phyloP scores from a whole-genome alignment of 371 early-diverging fungal species.

The Syncephalastrum sp. region DNA sequence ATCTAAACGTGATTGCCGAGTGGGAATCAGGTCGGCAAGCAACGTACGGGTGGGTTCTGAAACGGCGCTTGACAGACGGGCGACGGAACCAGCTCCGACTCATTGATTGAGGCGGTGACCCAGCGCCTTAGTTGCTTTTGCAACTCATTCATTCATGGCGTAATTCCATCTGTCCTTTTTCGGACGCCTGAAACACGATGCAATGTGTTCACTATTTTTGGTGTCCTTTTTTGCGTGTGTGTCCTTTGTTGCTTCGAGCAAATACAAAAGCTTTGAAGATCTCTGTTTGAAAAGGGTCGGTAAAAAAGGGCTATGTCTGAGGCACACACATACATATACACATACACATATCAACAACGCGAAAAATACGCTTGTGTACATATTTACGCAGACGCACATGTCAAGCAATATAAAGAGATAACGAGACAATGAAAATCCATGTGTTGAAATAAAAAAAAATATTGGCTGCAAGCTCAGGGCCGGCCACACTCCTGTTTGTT shows the following conservation, averaged over 20 bases:
- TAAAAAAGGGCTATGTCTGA: conserved; percentile 1
- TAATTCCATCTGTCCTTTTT: conserved; percentile 17
- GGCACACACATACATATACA: neutral
- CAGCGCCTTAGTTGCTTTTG: conserved; percentile 5
- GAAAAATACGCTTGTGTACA: conserved; percentile 3
- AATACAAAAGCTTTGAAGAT: conserved; percentile 9
- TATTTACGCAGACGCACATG: conserved; percentile 4
- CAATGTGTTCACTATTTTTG: neutral
- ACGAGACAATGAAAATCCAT: neutral
- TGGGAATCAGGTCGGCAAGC: too few relatives aligned
- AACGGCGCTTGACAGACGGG: too few relatives aligned
- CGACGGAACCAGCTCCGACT: too few relatives aligned
- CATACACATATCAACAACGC: neutral
- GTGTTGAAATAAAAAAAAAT: neutral
- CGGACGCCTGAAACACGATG: conserved; percentile 5
- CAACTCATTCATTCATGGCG: conserved; percentile 10
- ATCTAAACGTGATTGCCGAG: too few relatives aligned
- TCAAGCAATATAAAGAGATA: conserved; percentile 3
- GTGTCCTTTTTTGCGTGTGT: neutral
- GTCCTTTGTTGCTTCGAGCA: conserved; percentile 5
- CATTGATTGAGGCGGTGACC: too few relatives aligned
- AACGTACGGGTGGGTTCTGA: too few relatives aligned
- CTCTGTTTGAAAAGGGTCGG: conserved; percentile 5
- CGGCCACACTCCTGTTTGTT: too few relatives aligned
- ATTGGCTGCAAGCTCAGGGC: neutral